Percentiles rank a stretch among this genome's conserved stretches.
Conservation (phyloP, 2,329 filamentous ascomycete species). For the Penicillium janthinellum region DNA sequence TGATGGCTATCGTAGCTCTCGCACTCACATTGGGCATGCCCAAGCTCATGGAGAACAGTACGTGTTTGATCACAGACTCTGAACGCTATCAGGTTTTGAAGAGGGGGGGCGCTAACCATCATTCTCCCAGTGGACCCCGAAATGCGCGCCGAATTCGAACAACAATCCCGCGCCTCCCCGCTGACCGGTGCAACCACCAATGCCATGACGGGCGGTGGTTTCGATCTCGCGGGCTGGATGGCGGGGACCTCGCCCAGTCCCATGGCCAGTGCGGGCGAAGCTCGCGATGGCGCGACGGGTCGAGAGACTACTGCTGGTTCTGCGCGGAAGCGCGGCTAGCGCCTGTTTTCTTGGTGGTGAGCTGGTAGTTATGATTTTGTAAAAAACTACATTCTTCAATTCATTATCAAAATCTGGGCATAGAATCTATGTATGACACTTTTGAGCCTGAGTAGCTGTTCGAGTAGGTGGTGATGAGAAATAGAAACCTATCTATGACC, state of each 20-base stretch:
- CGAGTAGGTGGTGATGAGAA: neutral
- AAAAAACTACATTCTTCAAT: too few species aligned
- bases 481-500: neutral
- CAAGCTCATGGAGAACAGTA: conserved; percentile 94
- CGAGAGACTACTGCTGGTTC: conserved; percentile 29
- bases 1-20: conserved; percentile 83
- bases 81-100: too few species aligned
- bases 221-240: conserved; percentile 70
- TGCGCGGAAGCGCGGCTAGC: conserved; percentile 34
- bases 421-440: too few species aligned
- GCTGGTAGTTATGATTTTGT: too few species aligned
- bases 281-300: conserved; percentile 27
- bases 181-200: conserved; percentile 61
- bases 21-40: conserved; percentile 89
- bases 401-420: too few species aligned
- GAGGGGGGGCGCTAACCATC: neutral
- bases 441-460: neutral
- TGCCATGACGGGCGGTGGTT: conserved; percentile 62
- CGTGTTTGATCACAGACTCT: conserved; percentile 39
- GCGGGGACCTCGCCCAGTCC: conserved; percentile 53
- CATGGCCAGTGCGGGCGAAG: conserved; percentile 22
- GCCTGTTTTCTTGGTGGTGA: neutral
- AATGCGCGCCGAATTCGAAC: conserved; percentile 87
- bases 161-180: conserved; percentile 76
- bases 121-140: conserved; percentile 83